phyloP scores from a whole-genome alignment of 2,329 filamentous ascomycete species.

The Fusarium caatingaense region DNA sequence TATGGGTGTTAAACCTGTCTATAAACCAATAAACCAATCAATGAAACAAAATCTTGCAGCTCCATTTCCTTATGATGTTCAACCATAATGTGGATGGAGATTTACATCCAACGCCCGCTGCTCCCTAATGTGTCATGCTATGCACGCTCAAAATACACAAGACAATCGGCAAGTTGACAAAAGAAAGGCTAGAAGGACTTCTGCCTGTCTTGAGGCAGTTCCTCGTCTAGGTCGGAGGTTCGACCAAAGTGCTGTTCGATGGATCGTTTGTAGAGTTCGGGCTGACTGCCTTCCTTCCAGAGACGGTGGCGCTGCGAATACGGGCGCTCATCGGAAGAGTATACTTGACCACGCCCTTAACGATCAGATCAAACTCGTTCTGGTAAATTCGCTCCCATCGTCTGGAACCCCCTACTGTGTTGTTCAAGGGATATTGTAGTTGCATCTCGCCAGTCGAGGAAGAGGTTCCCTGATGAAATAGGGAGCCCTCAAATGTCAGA shows the following conservation, averaged over 20 bases:
- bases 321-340: constrained; percentile 71
- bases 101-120: constrained; percentile 51
- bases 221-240: constrained; percentile 36
- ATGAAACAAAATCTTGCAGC: constrained; percentile 39
- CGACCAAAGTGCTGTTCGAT: constrained; percentile 75
- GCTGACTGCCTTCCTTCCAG: constrained; percentile 69
- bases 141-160: constrained; percentile 52
- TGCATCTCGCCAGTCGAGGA: constrained; percentile 86
- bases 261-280: constrained; percentile 71
- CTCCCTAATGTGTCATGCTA: constrained; percentile 51
- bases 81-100: constrained; percentile 48
- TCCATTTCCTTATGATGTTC: constrained; percentile 45
- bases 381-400: constrained; percentile 92
- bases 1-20: constrained; percentile 38
- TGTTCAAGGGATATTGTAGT: constrained; percentile 85
- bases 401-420: constrained; percentile 84
- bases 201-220: constrained; percentile 24
- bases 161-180: constrained; percentile 41
- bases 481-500: constrained; percentile 88
- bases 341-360: constrained; percentile 92
- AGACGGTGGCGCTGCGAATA: constrained; percentile 69
- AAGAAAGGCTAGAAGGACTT: constrained; percentile 41
- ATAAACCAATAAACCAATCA: constrained; percentile 46
- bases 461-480: constrained; percentile 79
- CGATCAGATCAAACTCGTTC: constrained; percentile 92